A percentile compares a stretch with the other conserved stretches of the same genome.
Evolutionary conservation across 257 asterid species (phyloP).

Genomic region (Nicotiana obtusifolia): DNA sequence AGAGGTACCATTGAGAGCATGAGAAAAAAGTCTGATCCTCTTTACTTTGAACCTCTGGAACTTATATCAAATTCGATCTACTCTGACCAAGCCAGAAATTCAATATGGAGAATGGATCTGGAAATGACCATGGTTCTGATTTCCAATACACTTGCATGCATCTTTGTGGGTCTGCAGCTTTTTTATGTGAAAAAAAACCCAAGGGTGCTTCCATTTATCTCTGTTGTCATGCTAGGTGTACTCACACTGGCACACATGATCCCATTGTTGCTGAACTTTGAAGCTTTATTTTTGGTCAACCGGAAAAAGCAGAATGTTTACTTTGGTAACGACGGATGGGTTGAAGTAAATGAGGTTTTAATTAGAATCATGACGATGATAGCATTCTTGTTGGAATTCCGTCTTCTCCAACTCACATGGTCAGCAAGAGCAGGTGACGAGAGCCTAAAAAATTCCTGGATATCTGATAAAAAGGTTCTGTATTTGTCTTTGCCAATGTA

Average conservation of each 20-base stretch:
- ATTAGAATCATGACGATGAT: conserved; percentile 84
- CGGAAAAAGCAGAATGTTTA: conserved; percentile 44
- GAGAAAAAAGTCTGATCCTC: conserved; percentile 48
- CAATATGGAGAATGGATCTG: conserved; percentile 85
- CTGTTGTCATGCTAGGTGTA: conserved; percentile 55
- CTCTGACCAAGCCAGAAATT: conserved; percentile 55
- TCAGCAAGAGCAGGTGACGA: conserved; percentile 53
- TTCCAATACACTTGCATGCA: conserved; percentile 67
- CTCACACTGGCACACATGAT: conserved; percentile 73
- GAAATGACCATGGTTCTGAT: conserved; percentile 78
- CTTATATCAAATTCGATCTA: conserved; percentile 54
- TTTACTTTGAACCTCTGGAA: conserved; percentile 61
- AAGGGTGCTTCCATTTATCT: conserved; percentile 50
- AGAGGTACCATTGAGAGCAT: conserved; percentile 73
- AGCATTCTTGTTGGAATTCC: conserved; percentile 76
- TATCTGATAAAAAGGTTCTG: conserved; percentile 64
- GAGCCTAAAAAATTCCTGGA: conserved; percentile 40
- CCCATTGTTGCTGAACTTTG: conserved; percentile 77
- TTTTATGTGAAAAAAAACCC: conserved; percentile 55
- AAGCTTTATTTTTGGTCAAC: conserved; percentile 56
- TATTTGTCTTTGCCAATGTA: conserved; percentile 62
- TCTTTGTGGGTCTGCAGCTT: conserved; percentile 67
- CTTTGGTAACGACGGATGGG: conserved; percentile 71
- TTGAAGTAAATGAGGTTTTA: conserved; percentile 76
- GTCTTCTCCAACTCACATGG: conserved; percentile 77